Percentiles rank a stretch among this genome's conserved stretches.
Conservation (phyloP, 257 asterid genomes). For the Lavandula angustifolia region DNA sequence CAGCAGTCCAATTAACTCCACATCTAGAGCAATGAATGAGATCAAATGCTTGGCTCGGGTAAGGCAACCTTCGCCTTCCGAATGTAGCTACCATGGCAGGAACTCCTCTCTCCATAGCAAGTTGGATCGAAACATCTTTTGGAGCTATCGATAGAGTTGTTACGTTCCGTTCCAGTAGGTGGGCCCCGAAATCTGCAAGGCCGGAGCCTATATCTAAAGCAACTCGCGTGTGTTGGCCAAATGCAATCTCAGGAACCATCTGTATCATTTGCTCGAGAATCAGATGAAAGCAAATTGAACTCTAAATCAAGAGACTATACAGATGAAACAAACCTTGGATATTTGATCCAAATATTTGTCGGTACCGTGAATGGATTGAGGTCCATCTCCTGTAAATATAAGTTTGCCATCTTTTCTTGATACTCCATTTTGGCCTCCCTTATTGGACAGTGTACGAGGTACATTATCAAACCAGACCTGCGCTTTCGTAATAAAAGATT, state of each 20-base stretch:
- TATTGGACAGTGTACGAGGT: constrained; percentile 35
- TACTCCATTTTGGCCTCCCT: constrained; percentile 34
- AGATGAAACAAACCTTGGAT: constrained; percentile 49
- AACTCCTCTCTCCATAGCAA: constrained; percentile 64
- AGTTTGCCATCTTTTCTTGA: constrained; percentile 40
- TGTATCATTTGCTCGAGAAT: constrained; percentile 29
- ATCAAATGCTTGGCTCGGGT: constrained; percentile 70
- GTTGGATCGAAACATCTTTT: constrained; percentile 46
- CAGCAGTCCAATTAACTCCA: constrained; percentile 47
- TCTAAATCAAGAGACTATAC: constrained; percentile 1
- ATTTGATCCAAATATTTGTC: constrained; percentile 52
- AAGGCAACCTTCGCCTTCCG: constrained; percentile 50
- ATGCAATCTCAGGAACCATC: constrained; percentile 64
- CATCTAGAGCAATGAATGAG: constrained; percentile 60
- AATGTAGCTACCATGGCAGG: constrained; percentile 62
- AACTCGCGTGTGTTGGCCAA: constrained; percentile 54
- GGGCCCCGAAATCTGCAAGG: constrained; percentile 57
- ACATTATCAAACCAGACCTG: constrained; percentile 63
- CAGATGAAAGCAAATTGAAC: constrained; percentile 14
- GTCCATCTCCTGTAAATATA: constrained; percentile 42
- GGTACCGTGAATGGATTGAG: constrained; percentile 38
- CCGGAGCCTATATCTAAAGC: constrained; percentile 60
- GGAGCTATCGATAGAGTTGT: constrained; percentile 57
- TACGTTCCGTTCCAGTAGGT: constrained; percentile 53
- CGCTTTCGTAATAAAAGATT: constrained; percentile 4